Percentiles rank a stretch among this genome's conserved stretches.
Conservation (phyloP, 2,329 filamentous ascomycete species). For the Colletotrichum australisinense region DNA sequence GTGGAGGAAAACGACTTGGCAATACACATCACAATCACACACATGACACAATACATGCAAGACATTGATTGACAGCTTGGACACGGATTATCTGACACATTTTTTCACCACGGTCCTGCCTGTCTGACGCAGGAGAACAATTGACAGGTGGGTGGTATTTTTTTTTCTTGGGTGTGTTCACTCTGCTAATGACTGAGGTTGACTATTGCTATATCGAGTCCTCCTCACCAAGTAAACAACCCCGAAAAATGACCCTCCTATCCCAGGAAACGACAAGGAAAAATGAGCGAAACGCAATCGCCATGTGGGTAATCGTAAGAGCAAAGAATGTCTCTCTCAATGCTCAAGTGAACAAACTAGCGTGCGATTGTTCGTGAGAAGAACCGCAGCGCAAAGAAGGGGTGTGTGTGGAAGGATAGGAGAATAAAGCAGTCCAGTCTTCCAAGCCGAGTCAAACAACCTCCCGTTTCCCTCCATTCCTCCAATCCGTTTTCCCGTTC, state of each 20-base stretch:
- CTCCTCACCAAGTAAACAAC: neutral
- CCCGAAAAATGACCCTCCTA: neutral
- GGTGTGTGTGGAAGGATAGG: neutral
- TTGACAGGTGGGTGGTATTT: neutral
- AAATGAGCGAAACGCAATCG: slow-evolving; percentile 28
- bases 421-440: neutral
- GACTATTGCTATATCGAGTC: neutral
- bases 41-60: neutral
- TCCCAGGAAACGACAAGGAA: slow-evolving; percentile 1
- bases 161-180: neutral
- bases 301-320: slow-evolving; percentile 28
- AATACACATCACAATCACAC: slow-evolving; percentile 5
- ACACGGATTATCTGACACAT: neutral
- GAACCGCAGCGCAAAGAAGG: neutral
- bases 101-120: neutral
- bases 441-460: neutral
- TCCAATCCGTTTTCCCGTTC: neutral
- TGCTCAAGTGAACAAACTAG: neutral
- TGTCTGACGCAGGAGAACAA: neutral
- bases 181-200: slow-evolving; percentile 5
- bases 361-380: neutral
- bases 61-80: neutral
- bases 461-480: neutral
- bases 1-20: slow-evolving; percentile 6
- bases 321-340: slow-evolving; percentile 2